Percentiles rank a stretch among this genome's conserved stretches.
These are phyloP conservation scores for Cordyceps cateniannulata DNA, from an alignment of 2,329 filamentous ascomycete genomes.

Conservation along the genomic window DNA sequence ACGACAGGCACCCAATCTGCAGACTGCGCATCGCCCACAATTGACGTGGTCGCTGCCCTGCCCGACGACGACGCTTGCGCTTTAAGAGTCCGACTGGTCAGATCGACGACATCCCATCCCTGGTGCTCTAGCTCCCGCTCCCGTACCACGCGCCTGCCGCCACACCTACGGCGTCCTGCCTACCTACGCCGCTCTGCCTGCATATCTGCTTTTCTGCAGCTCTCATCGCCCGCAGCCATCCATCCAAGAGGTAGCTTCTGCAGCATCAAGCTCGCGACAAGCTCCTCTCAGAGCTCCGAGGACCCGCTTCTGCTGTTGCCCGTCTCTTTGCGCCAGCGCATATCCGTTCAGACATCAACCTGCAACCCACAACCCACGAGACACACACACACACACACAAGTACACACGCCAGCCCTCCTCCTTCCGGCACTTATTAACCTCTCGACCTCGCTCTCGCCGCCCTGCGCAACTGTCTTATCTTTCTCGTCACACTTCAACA, in stretches of 20 bases:
- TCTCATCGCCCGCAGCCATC: neutral
- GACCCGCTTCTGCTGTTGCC: neutral
- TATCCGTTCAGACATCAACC: neutral
- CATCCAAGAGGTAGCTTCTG: neutral
- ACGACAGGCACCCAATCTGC: conserved; percentile 7
- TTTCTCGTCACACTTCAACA: conserved; percentile 10
- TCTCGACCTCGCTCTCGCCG: conserved; percentile 4
- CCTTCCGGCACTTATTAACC: conserved; percentile 3
- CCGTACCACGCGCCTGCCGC: conserved; percentile 10
- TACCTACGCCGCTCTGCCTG: neutral
- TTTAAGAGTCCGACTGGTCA: neutral
- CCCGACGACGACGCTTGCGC: neutral
- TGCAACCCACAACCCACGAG: conserved; percentile 4
- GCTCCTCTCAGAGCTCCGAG: neutral
- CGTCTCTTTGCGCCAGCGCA: conserved; percentile 3
- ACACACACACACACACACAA: neutral
- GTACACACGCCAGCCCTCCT: neutral
- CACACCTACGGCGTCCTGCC: neutral
- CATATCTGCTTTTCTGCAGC: conserved; percentile 3
- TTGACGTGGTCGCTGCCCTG: conserved; percentile 7
- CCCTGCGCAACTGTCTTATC: conserved; percentile 1
- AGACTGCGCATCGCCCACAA: conserved; percentile 1
- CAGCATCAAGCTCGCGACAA: neutral
- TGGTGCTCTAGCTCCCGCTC: conserved; percentile 11
- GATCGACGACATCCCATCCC: conserved; percentile 1